A percentile compares a stretch with the other conserved stretches of the same genome.
Conservation (phyloP, 2,329 filamentous ascomycete species). For the Stemphylium lycopersici region DNA sequence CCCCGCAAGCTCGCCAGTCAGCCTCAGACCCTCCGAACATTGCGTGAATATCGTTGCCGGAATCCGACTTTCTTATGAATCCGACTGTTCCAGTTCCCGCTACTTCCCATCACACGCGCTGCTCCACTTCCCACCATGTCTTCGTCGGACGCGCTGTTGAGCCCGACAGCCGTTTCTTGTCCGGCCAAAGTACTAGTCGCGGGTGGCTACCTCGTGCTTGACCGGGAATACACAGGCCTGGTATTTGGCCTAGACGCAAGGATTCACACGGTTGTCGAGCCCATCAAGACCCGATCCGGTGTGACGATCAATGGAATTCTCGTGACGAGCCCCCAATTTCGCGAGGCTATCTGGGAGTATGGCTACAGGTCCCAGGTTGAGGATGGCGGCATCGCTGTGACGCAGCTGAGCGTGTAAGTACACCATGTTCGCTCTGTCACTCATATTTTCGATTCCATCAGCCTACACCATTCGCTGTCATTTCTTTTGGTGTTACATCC, state of each 20-base stretch:
- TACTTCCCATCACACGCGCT: slow-evolving; percentile 14
- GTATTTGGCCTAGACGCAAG: slow-evolving; percentile 69
- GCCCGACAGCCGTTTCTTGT: slow-evolving; percentile 69
- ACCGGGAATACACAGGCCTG: slow-evolving; percentile 79
- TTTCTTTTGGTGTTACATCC: slow-evolving; percentile 1
- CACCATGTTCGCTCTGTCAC: background rate
- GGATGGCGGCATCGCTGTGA: slow-evolving; percentile 79
- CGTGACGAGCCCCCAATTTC: slow-evolving; percentile 90
- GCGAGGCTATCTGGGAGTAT: slow-evolving; percentile 86
- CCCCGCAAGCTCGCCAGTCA: slow-evolving; percentile 23
- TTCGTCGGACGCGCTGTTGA: slow-evolving; percentile 20
- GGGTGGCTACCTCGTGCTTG: slow-evolving; percentile 93
- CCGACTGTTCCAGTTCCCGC: slow-evolving; percentile 5
- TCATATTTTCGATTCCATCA: background rate
- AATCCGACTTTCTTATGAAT: slow-evolving; percentile 20
- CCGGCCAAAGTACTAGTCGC: slow-evolving; percentile 95
- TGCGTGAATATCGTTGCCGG: slow-evolving; percentile 22
- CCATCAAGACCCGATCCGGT: slow-evolving; percentile 63
- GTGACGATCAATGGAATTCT: slow-evolving; percentile 73
- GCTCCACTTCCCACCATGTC: slow-evolving; percentile 18
- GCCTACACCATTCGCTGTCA: background rate
- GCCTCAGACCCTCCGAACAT: slow-evolving; percentile 23
- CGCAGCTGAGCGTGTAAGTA: slow-evolving; percentile 78
- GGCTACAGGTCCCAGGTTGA: slow-evolving; percentile 72
- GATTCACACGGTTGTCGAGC: slow-evolving; percentile 66